Base-by-base conservation (phyloP, 176 grass and related monocot genomes). In the Oryza officinalis region DNA sequence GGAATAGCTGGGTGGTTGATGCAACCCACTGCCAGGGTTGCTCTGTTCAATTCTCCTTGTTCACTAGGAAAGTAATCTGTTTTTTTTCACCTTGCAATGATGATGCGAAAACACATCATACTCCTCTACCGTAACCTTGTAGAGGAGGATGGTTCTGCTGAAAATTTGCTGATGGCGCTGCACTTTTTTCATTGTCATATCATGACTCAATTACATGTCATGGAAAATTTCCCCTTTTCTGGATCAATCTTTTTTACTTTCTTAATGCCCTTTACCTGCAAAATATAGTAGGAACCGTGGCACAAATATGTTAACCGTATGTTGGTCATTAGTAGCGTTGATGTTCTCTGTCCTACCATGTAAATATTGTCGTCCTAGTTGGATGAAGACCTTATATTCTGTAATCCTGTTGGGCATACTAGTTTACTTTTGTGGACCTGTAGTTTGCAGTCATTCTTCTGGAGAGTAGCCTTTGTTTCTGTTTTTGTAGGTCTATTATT, bases 11-110 rank as follows among this genome's bases (percentile, higher is more conserved):
- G 94, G 94, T 97, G 20, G 73, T 94, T n/a, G 92, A 97, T 79
- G 94, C 92, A 41, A 92, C 94, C 74, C 88, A 97, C 73, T 97
- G 92, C 44, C 92, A 97, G 85, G 90, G 89, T 20, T 94, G 94
- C 75, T 84, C 87, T 54, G 91, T 66, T 57, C 92, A 92, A 20
- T 94, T 97, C 86, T 88, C 94, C 80, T 83, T 97, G 38, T 92
- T 97, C 64, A 97, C 85, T 69, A 74, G 92, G 63, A 97, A 94
- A 87, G 94, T 97, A 83, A 85, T 74, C 17, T 30, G 28, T 69
- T 1, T 18, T 57, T 7, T 76, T 22, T 25, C 14, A 13, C 65
- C 59, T 50, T 59, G 14, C 14, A 13, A 14, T 49, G 17, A 60
- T 70, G 41, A 15, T 73, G 2, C 71, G n/a, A 2, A 66, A 73